Evolutionary conservation across 371 early-diverging fungal species (phyloP).

Genomic region (Syncephalastrum racemosum): DNA sequence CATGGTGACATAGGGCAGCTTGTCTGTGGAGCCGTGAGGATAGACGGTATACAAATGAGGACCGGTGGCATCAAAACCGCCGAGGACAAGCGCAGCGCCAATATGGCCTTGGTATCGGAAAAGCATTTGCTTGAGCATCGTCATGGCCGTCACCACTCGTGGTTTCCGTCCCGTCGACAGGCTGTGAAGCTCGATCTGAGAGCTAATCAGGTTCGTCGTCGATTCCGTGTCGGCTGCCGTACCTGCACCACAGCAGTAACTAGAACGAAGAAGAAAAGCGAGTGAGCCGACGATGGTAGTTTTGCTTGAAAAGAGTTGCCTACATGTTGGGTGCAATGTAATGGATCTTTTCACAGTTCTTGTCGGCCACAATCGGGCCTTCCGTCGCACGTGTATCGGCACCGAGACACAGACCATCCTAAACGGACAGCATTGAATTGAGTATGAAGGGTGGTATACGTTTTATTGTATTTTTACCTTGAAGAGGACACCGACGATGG

Average conservation of each 20-base stretch:
- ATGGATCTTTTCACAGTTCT: conserved; percentile 99
- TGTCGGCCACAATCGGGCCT: conserved; percentile 98
- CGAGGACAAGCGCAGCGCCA: conserved; percentile 97
- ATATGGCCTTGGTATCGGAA: conserved; percentile 96
- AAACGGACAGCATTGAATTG: neutral
- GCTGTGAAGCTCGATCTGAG: conserved; percentile 92
- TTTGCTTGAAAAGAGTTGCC: neutral
- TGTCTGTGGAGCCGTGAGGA: conserved; percentile 98
- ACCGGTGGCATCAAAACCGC: conserved; percentile 94
- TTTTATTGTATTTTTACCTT: conserved; percentile 55
- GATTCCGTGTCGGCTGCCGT: conserved; percentile 99
- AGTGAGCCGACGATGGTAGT: neutral
- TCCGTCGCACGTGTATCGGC: conserved; percentile 99
- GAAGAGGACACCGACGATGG: conserved; percentile 94
- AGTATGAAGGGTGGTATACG: neutral
- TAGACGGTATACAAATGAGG: conserved; percentile 93
- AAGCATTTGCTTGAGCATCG: conserved; percentile 95
- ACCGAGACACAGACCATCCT: conserved; percentile 97
- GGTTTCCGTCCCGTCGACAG: conserved; percentile 89
- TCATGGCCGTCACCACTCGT: conserved; percentile 93
- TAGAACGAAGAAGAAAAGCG: conserved; percentile 9
- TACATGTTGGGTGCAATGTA: conserved; percentile 97
- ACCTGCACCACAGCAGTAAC: conserved; percentile 99
- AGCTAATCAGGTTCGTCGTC: conserved; percentile 92
- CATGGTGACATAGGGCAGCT: conserved; percentile 96